phyloP scores from a whole-genome alignment of 2,329 filamentous ascomycete genomes.

The Botrytis deweyae region DNA sequence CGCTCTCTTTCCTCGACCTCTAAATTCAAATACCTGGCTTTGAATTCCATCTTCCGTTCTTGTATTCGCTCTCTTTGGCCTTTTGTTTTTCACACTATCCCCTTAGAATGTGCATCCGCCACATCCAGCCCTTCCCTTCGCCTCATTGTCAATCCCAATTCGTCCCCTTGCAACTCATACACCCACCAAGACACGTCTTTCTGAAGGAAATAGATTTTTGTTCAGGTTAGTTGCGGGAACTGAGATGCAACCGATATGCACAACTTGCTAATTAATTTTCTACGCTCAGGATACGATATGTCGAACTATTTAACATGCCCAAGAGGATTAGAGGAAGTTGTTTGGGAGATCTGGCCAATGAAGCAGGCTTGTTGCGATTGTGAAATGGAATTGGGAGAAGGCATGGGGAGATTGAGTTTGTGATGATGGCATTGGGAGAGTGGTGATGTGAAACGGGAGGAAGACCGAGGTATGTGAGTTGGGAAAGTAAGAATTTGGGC shows the following conservation, averaged over 20 bases:
- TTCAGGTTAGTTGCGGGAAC: background rate
- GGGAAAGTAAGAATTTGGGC: background rate
- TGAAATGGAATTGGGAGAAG: background rate
- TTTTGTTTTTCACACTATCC: fast-evolving
- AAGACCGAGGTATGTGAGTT: background rate
- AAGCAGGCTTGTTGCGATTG: background rate
- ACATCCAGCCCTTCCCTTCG: background rate
- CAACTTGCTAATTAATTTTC: fast-evolving
- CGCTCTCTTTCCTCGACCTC: background rate
- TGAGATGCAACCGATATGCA: fast-evolving
- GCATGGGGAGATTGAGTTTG: background rate
- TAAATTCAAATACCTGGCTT: background rate
- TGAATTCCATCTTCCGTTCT: background rate
- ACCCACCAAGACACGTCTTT: background rate
- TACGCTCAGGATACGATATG: background rate
- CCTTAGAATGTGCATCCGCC: background rate
- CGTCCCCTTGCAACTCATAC: background rate
- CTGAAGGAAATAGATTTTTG: background rate
- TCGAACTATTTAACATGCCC: background rate
- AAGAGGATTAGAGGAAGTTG: background rate
- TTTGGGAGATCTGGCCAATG: background rate
- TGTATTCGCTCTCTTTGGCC: background rate
- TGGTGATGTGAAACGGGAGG: background rate
- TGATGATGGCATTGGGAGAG: background rate
- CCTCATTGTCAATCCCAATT: background rate